Evolutionary conservation across 768 basidiomycete species (phyloP).

Genomic region (Lyophyllum semitale): DNA sequence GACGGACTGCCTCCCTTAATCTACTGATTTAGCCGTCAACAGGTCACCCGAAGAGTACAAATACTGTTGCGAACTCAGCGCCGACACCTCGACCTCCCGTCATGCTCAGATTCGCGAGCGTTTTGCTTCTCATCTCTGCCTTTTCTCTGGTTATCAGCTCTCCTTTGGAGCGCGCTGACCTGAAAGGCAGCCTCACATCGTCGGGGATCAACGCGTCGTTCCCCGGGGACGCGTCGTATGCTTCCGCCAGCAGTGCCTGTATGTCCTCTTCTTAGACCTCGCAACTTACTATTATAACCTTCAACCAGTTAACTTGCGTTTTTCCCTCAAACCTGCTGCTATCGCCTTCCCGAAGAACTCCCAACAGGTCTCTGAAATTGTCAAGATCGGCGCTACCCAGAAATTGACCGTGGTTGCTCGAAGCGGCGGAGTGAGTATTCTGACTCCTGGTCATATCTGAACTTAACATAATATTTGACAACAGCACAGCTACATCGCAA

Average conservation of each 20-base stretch:
- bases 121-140: background rate
- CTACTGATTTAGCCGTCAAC: no score
- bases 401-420: slow-evolving; percentile 42
- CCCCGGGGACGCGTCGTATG: slow-evolving; percentile 20
- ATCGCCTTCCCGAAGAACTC: slow-evolving; percentile 36
- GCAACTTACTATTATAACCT: background rate
- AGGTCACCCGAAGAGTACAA: no score
- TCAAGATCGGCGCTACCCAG: slow-evolving; percentile 32
- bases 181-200: slow-evolving; percentile 11
- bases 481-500: slow-evolving; percentile 53
- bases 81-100: no score
- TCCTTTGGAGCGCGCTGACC: background rate
- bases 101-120: background rate
- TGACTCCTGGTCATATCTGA: background rate
- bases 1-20: no score
- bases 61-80: no score
- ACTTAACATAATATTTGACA: background rate
- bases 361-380: slow-evolving; percentile 36
- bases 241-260: slow-evolving; percentile 20
- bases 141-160: background rate
- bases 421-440: slow-evolving; percentile 41
- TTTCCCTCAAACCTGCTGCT: slow-evolving; percentile 37
- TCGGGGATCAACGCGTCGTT: slow-evolving; percentile 18
- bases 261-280: background rate
- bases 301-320: slow-evolving; percentile 41